Percentiles rank a stretch among this genome's conserved stretches.
phyloP scores from a whole-genome alignment of 306 rosid species.

The Malus orientalis region DNA sequence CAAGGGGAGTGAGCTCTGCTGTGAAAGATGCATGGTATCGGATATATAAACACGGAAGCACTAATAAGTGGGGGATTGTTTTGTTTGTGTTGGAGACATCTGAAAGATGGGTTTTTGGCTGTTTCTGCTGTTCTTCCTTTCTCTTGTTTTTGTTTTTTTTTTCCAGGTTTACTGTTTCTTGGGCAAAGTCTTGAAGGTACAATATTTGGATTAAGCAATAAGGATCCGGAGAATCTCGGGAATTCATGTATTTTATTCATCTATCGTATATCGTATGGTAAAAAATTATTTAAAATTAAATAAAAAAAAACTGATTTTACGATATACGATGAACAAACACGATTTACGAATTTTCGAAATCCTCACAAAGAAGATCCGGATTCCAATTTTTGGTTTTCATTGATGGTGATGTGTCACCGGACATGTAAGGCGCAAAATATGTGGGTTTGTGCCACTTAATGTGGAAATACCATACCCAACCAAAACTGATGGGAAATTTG shows the following conservation, averaged over 20 bases:
- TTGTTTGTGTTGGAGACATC: neutral
- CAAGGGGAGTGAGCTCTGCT: neutral
- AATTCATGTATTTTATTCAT: rapidly evolving
- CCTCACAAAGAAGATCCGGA: rapidly evolving
- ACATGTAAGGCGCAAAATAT: conserved; percentile 22
- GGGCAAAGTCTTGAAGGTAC: neutral
- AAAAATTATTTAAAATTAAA: no score
- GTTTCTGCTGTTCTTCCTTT: neutral
- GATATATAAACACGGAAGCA: neutral
- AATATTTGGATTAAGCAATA: no score
- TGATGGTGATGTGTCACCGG: conserved; percentile 8
- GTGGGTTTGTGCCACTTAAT: conserved; percentile 40
- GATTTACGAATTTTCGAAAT: rapidly evolving
- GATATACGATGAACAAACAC: rapidly evolving
- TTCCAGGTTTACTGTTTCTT: neutral
- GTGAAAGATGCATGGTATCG: neutral
- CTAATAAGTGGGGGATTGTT: neutral
- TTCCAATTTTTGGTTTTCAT: no score
- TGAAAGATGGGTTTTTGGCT: neutral
- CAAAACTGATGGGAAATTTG: neutral
- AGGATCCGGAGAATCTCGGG: no score
- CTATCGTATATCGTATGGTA: rapidly evolving
- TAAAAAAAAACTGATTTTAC: rapidly evolving
- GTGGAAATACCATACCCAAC: conserved; percentile 8
- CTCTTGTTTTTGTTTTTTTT: neutral